Evolutionary conservation across 805 yeast species (phyloP).

Genomic region (Starmerella potacharoeniae): DNA sequence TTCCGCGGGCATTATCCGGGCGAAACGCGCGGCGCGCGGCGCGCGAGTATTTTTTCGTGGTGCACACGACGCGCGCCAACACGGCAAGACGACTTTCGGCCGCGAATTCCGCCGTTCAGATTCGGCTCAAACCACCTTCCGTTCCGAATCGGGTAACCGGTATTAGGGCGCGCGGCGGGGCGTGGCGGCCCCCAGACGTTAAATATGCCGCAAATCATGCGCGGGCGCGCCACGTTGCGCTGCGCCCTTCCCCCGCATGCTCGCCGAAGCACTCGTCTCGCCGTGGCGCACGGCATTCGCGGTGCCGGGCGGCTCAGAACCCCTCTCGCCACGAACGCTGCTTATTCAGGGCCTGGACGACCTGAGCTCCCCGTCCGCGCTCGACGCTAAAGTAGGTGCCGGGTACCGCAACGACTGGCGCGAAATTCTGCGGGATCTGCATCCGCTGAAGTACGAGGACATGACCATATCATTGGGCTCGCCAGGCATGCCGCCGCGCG

Average conservation of each 20-base stretch:
- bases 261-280: background rate
- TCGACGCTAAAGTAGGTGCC: background rate
- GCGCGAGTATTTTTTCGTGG: background rate
- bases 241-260: background rate
- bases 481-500: background rate
- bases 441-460: background rate
- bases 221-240: background rate
- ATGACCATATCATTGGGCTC: background rate
- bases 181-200: background rate
- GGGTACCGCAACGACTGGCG: background rate
- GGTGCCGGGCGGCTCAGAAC: slow-evolving; percentile 3
- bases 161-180: background rate
- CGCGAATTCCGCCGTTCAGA: background rate
- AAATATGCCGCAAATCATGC: background rate
- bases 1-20: background rate
- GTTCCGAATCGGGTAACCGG: slow-evolving; percentile 2
- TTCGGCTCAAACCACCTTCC: background rate
- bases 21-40: background rate
- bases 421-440: background rate
- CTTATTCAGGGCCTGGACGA: slow-evolving; percentile 5
- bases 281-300: background rate
- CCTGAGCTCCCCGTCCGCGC: background rate
- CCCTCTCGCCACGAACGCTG: slow-evolving; percentile 4
- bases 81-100: no score
- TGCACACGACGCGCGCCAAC: no score